Evolutionary conservation across 345 rosid species (phyloP).

Genomic region (Raphanus sativus): DNA sequence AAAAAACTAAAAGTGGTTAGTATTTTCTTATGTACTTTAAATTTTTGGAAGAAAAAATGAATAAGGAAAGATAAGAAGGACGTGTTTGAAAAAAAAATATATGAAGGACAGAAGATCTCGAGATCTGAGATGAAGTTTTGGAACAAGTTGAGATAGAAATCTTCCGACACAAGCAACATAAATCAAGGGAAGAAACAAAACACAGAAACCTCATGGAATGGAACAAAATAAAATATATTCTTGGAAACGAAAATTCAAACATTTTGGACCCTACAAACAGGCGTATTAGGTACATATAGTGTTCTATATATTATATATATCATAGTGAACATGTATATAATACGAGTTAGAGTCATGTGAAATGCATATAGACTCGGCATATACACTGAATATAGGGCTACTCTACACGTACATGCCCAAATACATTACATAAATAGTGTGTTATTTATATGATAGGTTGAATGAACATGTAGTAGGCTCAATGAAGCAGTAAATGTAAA

Average conservation of each 20-base stretch:
- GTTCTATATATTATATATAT: conserved; percentile 8
- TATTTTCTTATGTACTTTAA: not conserved
- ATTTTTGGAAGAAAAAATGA: not conserved
- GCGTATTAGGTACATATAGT: conserved; percentile 36
- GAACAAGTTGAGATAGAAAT: conserved; percentile 18
- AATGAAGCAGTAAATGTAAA: no score
- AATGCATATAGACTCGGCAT: conserved; percentile 32
- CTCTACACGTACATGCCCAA: not conserved
- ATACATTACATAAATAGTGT: not conserved
- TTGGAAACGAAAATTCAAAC: conserved; percentile 28
- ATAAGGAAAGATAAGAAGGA: no score
- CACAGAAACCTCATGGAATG: conserved; percentile 34
- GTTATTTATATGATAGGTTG: not conserved
- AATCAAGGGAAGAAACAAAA: conserved; percentile 31
- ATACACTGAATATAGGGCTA: conserved; percentile 32
- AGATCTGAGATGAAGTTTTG: conserved; percentile 29
- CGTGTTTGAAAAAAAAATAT: not conserved
- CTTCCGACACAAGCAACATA: conserved; percentile 41
- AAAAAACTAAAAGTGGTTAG: no score
- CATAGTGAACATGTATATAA: conserved; percentile 12
- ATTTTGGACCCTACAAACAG: conserved; percentile 36
- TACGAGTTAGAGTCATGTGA: conserved; percentile 24
- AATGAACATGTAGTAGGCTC: not conserved
- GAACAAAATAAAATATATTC: conserved; percentile 14
- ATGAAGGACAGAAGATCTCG: conserved; percentile 21